Conservation (phyloP, 352 stramenopile genomes). For the Stramenopiles sp. region DNA sequence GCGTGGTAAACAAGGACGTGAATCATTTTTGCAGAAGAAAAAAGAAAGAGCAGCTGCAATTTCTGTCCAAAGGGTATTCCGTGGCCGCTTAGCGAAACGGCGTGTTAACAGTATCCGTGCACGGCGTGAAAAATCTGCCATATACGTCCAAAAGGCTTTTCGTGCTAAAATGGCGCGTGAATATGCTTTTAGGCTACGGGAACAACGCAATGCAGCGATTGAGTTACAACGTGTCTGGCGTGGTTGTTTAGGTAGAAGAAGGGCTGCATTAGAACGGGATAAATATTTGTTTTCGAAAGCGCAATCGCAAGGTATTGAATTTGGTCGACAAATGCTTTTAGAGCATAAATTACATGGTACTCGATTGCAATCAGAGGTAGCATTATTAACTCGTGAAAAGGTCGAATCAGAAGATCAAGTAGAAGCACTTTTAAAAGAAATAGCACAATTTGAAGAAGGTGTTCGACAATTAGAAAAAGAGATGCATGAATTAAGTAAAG, state of each 20-base stretch:
- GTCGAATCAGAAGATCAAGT: constrained; percentile 55
- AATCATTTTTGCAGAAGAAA: constrained; percentile 41
- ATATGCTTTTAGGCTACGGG: constrained; percentile 30
- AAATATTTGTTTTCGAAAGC: constrained; percentile 78
- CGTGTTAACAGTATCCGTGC: constrained; percentile 33
- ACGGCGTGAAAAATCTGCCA: constrained; percentile 33
- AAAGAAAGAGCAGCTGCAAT: constrained; percentile 45
- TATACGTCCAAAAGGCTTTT: constrained; percentile 50
- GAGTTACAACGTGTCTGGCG: constrained; percentile 64
- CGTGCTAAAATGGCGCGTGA: constrained; percentile 35
- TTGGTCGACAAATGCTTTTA: constrained; percentile 78
- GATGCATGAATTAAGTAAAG: constrained; percentile 66
- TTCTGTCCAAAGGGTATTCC: constrained; percentile 56
- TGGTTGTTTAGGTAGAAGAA: constrained; percentile 49
- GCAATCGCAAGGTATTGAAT: constrained; percentile 74
- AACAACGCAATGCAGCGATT: constrained; percentile 34
- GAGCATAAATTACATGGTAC: constrained; percentile 83
- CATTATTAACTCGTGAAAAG: constrained; percentile 65
- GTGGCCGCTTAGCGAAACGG: constrained; percentile 42
- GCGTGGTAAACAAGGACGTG: constrained; percentile 58
- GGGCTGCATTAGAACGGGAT: constrained; percentile 55
- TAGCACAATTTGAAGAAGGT: constrained; percentile 74
- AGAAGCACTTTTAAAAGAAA: constrained; percentile 64
- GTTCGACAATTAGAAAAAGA: constrained; percentile 66
- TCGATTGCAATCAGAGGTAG: constrained; percentile 74